Conservation (phyloP, 108 stramenopile genomes). For the Skeletonema marinoi region DNA sequence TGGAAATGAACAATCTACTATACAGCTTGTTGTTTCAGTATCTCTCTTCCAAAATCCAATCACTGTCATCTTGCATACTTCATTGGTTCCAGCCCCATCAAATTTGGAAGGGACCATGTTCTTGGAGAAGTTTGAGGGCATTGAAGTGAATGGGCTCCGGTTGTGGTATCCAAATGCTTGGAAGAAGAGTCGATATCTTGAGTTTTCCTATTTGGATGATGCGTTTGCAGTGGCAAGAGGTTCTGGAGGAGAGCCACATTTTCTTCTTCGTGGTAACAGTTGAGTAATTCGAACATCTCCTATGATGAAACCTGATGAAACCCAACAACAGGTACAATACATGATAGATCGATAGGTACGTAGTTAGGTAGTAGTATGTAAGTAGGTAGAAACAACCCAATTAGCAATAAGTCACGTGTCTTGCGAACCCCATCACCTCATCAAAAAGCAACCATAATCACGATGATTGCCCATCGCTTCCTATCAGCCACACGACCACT, state of each 20-base stretch:
- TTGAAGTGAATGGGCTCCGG: background rate
- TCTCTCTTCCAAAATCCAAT: background rate
- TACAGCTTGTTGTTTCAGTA: background rate
- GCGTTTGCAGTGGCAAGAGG: conserved; percentile 5
- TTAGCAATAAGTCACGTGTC: too few species aligned
- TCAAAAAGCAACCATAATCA: too few species aligned
- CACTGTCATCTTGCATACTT: background rate
- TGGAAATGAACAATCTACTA: background rate
- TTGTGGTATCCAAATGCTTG: conserved; percentile 1
- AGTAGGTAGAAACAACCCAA: too few species aligned
- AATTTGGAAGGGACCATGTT: conserved; percentile 1
- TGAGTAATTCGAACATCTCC: background rate
- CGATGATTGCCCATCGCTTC: conserved; percentile 17
- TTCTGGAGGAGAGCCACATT: background rate
- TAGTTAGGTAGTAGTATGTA: too few species aligned
- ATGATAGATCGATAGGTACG: too few species aligned
- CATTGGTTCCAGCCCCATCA: background rate
- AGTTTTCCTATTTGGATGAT: conserved; percentile 4
- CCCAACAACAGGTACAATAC: too few species aligned
- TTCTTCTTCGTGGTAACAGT: background rate
- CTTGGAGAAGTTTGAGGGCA: background rate
- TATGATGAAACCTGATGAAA: too few species aligned
- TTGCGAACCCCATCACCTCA: too few species aligned
- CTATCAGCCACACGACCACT: background rate
- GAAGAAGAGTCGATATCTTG: conserved; percentile 4